These are phyloP conservation scores for Fusarium algeriense DNA, from an alignment of 2,329 filamentous ascomycete genomes.

Conservation along the genomic window DNA sequence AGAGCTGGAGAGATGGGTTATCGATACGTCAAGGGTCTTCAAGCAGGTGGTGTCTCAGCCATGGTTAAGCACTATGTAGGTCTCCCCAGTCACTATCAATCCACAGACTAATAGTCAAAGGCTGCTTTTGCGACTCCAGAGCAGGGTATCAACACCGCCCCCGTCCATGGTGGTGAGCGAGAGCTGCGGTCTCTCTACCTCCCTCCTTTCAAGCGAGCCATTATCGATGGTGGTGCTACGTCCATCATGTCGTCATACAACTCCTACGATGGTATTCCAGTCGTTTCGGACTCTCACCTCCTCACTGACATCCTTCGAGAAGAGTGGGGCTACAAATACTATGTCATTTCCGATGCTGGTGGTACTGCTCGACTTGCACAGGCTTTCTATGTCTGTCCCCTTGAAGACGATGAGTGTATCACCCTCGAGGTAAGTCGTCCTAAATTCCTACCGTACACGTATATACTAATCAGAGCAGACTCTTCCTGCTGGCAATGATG, in stretches of 20 bases:
- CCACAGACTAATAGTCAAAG: slow-evolving; percentile 39
- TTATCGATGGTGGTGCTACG: slow-evolving; percentile 76
- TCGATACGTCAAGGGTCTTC: slow-evolving; percentile 67
- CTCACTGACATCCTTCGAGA: slow-evolving; percentile 76
- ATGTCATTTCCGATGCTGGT: slow-evolving; percentile 72
- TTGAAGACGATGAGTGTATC: slow-evolving; percentile 72
- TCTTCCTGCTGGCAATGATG: slow-evolving; percentile 76
- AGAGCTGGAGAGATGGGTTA: slow-evolving; percentile 75
- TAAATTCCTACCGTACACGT: accelerated
- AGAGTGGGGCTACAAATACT: slow-evolving; percentile 81
- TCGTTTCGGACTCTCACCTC: slow-evolving; percentile 73
- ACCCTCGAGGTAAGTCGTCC: slow-evolving; percentile 62
- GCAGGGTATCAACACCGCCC: slow-evolving; percentile 77
- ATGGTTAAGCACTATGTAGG: slow-evolving; percentile 80
- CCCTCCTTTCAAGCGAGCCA: slow-evolving; percentile 74
- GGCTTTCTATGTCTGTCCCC: slow-evolving; percentile 72
- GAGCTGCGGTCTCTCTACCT: slow-evolving; percentile 68
- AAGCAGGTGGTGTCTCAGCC: slow-evolving; percentile 73
- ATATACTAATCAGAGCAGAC: slow-evolving; percentile 53
- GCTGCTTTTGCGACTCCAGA: slow-evolving; percentile 76
- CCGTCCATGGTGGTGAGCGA: slow-evolving; percentile 65
- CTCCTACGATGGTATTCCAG: slow-evolving; percentile 78
- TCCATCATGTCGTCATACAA: slow-evolving; percentile 82
- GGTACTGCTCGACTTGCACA: slow-evolving; percentile 76
- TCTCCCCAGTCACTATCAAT: neutral